Conservation (phyloP, 345 rosid species). For the Durio zibethinus region DNA sequence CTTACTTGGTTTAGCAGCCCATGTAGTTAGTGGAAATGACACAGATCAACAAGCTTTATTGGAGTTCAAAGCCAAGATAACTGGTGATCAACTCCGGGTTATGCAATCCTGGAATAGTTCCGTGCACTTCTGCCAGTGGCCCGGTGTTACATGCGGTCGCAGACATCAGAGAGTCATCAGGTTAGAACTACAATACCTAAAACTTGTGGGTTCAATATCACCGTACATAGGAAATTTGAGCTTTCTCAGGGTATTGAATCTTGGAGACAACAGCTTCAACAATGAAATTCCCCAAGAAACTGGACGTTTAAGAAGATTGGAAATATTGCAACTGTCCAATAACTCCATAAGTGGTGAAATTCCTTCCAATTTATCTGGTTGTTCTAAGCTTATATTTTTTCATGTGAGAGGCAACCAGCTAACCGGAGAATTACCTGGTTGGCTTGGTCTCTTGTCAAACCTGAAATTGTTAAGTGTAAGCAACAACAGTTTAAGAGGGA, state of each 20-base stretch:
- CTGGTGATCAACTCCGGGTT: too few relatives aligned
- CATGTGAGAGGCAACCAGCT: not conserved
- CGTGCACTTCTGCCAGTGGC: too few relatives aligned
- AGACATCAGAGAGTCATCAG: too few relatives aligned
- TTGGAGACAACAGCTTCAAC: slow-evolving; percentile 2
- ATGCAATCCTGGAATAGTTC: too few relatives aligned
- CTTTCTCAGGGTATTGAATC: not conserved
- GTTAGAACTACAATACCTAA: too few relatives aligned
- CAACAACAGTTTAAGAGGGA: slow-evolving; percentile 8
- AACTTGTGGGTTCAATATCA: too few relatives aligned
- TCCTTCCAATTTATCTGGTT: slow-evolving; percentile 12
- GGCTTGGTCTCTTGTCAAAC: not conserved
- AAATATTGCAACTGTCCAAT: not conserved
- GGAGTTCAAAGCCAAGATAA: too few relatives aligned
- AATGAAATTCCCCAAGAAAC: slow-evolving; percentile 16
- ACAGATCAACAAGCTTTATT: too few relatives aligned
- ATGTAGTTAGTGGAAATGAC: too few relatives aligned
- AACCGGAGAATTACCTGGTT: slow-evolving; percentile 10
- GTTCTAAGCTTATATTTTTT: not conserved
- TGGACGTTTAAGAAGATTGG: not conserved
- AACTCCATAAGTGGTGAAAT: slow-evolving; percentile 13
- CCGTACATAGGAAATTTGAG: too few relatives aligned
- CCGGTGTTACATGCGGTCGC: too few relatives aligned
- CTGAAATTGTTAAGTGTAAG: not conserved
- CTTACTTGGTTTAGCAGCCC: too few relatives aligned